Conservation (phyloP, 495 filamentous ascomycete genomes). For the Aspergillus ellipticus region DNA sequence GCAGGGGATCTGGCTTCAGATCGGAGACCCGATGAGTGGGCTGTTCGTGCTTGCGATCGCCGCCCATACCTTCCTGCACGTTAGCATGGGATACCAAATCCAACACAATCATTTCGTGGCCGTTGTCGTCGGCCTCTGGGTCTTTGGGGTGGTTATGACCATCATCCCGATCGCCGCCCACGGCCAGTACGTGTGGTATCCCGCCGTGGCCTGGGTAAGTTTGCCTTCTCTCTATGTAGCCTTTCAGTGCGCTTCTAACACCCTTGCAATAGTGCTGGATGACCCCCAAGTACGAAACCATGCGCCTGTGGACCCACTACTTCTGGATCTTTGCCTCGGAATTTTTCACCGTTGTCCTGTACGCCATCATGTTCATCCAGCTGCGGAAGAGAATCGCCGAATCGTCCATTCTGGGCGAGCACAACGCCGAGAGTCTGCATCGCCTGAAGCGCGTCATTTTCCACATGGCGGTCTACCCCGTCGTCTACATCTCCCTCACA, state of each 20-base stretch:
- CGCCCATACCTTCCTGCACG: slow-evolving; percentile 57
- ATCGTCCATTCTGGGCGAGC: slow-evolving; percentile 22
- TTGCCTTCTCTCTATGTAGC: slow-evolving; percentile 1
- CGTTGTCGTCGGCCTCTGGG: slow-evolving; percentile 47
- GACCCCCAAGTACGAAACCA: slow-evolving; percentile 47
- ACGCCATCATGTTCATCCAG: slow-evolving; percentile 55
- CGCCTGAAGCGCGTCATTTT: slow-evolving; percentile 40
- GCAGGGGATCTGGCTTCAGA: slow-evolving; percentile 63
- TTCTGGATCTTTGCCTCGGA: slow-evolving; percentile 67
- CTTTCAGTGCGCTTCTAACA: neutral
- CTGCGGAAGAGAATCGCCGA: slow-evolving; percentile 40
- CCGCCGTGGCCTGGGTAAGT: slow-evolving; percentile 58
- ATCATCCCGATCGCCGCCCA: slow-evolving; percentile 47
- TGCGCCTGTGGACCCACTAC: slow-evolving; percentile 66
- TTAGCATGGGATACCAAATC: slow-evolving; percentile 51
- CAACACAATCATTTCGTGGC: slow-evolving; percentile 46
- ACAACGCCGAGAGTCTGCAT: slow-evolving; percentile 19
- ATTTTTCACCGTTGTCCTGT: slow-evolving; percentile 56
- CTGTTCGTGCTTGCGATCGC: slow-evolving; percentile 62
- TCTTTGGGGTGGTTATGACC: slow-evolving; percentile 51
- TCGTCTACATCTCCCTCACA: slow-evolving; percentile 62
- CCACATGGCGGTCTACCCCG: slow-evolving; percentile 63
- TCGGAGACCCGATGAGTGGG: slow-evolving; percentile 60
- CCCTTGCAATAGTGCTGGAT: slow-evolving; percentile 57
- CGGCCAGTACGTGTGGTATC: slow-evolving; percentile 52